Base-by-base conservation (phyloP, 2,329 filamentous ascomycete species). In the Sporothrix sp. region DNA sequence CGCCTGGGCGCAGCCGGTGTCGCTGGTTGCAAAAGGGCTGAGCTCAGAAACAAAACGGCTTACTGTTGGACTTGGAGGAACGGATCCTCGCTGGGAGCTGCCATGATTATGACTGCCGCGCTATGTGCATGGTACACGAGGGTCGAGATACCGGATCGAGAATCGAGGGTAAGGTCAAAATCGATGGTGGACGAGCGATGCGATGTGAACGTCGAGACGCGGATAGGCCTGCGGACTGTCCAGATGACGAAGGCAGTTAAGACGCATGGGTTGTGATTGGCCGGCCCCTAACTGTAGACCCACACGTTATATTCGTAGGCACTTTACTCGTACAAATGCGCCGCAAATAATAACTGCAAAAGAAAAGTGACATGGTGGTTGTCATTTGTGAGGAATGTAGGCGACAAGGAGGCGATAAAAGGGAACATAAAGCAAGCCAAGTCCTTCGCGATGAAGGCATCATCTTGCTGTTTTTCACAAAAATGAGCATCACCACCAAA, bases 61-160 rank as follows among this genome's bases (percentile, higher is more conserved):
- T 69, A 84, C 81, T 81, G 78, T 62, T 85, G 81, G 60, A 84
- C 81, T 65, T 85, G 79, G 69, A 84, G 78, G 72, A 85, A 85
- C 39, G 81, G 81, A 63, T 85, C 81, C 69, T 81, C 73, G 61
- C 83, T 79, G 63, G 77, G 79, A 7, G 73, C 78, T 57, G 79
- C 82, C 67, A 79, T 79, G 79, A 84, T 84, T 76, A 82, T 83
- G 65, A 6, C 23, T n/a, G 36, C 7, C 11, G 20, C 16, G 28
- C 9, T 6, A 11, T 32, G 7, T 3, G 27, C 40, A 51, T 25
- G 48, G 18, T 39, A 44, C 10, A 25, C 9, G 11, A 33, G 14
- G 10, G 6, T n/a, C 37, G 13, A 33, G 16, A 33, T n/a, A 23
- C 2, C 21, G 18, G n/a, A 23, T 18, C 36, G 33, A 48, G 32